Base-by-base conservation (phyloP, 164 flowering plant genomes). In the Chimonanthus praecox region DNA sequence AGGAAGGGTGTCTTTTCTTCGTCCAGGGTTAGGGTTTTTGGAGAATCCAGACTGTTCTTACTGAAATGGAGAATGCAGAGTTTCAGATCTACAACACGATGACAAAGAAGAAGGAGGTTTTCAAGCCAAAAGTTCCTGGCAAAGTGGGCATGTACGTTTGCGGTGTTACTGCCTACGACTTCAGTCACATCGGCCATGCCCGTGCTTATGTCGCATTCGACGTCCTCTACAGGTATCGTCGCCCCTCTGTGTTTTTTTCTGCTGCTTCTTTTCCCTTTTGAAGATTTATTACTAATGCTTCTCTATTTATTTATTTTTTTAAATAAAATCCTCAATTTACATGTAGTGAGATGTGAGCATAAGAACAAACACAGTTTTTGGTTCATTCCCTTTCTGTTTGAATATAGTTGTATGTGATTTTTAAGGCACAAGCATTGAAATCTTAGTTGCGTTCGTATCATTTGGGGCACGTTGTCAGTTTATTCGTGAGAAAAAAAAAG, bases 161-260 rank as follows among this genome's bases (percentile, higher is more conserved):
- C 49, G 96, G 96, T 15, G 85, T 93, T 70, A 91, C 98, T 2
- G 83, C 92, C 6, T 92, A 92, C 73, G 98, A 88, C 69, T 75
- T 82, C 79, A 92, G 98, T 82, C 96, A 92, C 71, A 85, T 92
- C 64, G 96, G 98, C 73, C 98, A 91, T 49, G 98, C 98, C 33
- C 90, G 96, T 4, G 98, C 93, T 49, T 90, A 93, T 54, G 93
- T 92, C 15, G 82, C 86, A 51, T 92, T 92, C 58, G 98, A 92
- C 66, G 80, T 91, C 67, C 91, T 92, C 67, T 89, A 80, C 83
- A 86, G 97, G 94, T 89, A 48, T 47, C 67, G 5, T 44, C 8
- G 13, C 15, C 60, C 15, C 60, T 54, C 60, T 54, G 13, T 54
- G 13, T 54, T 15, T 54, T 54, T 15, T 54, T 16, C 16, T 16